These are phyloP conservation scores for Aspergillus thermomutatus DNA, from an alignment of 2,329 filamentous ascomycete species.

Conservation along the genomic window DNA sequence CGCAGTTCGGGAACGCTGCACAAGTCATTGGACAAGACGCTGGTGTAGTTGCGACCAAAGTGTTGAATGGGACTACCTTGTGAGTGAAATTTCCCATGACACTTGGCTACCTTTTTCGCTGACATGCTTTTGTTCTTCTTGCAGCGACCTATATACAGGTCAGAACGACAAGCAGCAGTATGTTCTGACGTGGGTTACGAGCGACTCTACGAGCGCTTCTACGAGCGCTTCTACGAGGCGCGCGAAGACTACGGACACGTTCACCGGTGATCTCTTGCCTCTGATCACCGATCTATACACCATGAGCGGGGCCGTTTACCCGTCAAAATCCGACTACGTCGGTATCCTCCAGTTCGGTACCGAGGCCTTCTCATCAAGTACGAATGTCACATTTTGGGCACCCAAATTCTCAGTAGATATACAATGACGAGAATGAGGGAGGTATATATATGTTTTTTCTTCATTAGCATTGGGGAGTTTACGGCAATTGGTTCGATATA, in stretches of 20 bases:
- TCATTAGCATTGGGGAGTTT: not conserved
- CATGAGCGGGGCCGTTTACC: slow-evolving; percentile 34
- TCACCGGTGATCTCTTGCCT: slow-evolving; percentile 47
- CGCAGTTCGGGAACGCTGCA: not conserved
- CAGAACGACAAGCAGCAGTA: not conserved
- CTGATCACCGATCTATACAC: slow-evolving; percentile 43
- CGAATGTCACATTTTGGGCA: slow-evolving; percentile 51
- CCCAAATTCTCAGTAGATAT: slow-evolving; percentile 17
- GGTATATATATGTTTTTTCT: not conserved
- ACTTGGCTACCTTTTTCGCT: not conserved
- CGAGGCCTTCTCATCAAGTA: slow-evolving; percentile 46
- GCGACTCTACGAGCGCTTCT: slow-evolving; percentile 27
- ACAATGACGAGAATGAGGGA: not conserved
- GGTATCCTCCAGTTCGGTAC: slow-evolving; percentile 53
- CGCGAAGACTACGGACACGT: slow-evolving; percentile 36
- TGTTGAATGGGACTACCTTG: not conserved
- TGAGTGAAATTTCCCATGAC: not conserved
- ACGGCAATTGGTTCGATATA: not conserved
- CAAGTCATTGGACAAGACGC: not conserved
- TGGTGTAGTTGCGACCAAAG: not conserved
- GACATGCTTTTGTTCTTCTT: not conserved
- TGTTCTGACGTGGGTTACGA: slow-evolving; percentile 48
- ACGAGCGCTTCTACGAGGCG: slow-evolving; percentile 31
- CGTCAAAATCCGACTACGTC: slow-evolving; percentile 45
- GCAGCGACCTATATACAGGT: not conserved